Evolutionary conservation across 1,284 basidiomycete species (phyloP).

Genomic region (Boletus austroedulis): DNA sequence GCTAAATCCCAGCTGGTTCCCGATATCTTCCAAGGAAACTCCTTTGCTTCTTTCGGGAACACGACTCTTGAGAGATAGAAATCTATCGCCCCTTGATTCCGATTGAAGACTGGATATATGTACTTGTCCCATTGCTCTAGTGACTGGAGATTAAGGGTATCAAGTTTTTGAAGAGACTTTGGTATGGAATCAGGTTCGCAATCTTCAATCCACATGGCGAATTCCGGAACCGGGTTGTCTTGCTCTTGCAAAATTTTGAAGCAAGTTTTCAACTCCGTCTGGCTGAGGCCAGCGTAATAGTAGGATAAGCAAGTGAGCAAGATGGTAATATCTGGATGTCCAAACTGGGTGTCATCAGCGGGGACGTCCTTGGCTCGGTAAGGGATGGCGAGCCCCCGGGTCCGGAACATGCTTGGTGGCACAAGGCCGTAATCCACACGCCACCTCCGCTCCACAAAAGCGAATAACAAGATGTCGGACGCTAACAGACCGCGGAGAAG

Average conservation of each 20-base stretch:
- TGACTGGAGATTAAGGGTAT: neutral
- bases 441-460: neutral
- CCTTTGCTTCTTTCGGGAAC: neutral
- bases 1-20: neutral
- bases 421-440: neutral
- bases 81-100: neutral
- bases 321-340: neutral
- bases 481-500: neutral
- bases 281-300: neutral
- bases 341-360: neutral
- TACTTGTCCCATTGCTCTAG: neutral
- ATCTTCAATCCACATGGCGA: neutral
- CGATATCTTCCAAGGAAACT: neutral
- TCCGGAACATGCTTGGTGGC: neutral
- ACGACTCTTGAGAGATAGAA: neutral
- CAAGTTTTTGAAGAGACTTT: neutral
- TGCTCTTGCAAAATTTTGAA: neutral
- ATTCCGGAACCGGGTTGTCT: neutral
- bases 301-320: neutral
- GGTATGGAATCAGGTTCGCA: neutral
- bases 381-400: neutral
- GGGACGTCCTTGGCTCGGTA: neutral
- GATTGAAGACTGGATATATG: neutral
- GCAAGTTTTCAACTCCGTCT: neutral
- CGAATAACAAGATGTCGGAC: neutral